Conservation (phyloP, 148 eudicot species). For the Spergularia bocconei region DNA sequence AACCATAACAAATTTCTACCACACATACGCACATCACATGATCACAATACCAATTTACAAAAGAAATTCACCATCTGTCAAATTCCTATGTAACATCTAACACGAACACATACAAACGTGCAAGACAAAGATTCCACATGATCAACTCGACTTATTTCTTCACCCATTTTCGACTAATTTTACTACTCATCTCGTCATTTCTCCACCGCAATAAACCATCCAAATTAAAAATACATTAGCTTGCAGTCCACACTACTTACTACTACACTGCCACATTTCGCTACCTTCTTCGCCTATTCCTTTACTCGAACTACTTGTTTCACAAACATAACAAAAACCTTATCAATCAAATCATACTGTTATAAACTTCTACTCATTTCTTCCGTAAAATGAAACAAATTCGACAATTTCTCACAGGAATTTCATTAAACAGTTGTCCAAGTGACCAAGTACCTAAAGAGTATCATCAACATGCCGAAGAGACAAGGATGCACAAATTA, state of each 20-base stretch:
- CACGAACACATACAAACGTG: not conserved
- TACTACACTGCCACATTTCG: not conserved
- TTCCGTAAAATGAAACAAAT: too few relatives aligned
- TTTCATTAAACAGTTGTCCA: conserved; percentile 29
- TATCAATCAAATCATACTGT: too few relatives aligned
- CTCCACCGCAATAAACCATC: not conserved
- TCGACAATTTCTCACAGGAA: conserved; percentile 19
- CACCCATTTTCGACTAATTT: not conserved
- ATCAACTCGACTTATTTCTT: not conserved
- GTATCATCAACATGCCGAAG: too few relatives aligned
- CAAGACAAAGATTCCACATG: not conserved
- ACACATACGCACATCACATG: not conserved
- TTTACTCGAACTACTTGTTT: not conserved
- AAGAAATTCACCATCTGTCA: not conserved
- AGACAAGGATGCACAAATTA: too few relatives aligned
- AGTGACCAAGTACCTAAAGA: too few relatives aligned
- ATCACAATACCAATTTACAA: too few relatives aligned
- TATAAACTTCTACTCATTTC: too few relatives aligned
- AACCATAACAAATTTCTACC: conserved; percentile 4
- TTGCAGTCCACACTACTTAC: not conserved
- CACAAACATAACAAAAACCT: not conserved
- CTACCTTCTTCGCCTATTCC: not conserved
- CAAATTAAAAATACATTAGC: conserved; percentile 1
- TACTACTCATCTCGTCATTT: not conserved
- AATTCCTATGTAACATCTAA: not conserved